Base-by-base conservation (phyloP, 1,284 basidiomycete genomes). In the Melampsora abietis-canadensis region DNA sequence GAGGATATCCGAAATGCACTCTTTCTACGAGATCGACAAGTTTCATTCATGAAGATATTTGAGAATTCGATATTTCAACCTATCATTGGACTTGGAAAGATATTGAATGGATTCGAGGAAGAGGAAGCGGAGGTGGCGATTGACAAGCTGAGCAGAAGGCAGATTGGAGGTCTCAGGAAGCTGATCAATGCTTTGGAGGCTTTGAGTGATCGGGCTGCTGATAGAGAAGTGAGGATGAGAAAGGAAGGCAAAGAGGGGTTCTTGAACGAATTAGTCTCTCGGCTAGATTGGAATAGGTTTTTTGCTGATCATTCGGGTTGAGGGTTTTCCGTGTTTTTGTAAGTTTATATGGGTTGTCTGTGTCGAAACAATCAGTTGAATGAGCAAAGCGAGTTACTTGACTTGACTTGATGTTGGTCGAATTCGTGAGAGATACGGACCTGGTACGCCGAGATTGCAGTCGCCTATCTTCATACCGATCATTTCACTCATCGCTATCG, bases 271-370 rank as follows among this genome's bases (percentile, higher is more conserved):
- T 27, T 72, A 3, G 48, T 72, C n/a, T 10, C 40, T 21, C 60
- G 68, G 17, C 24, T 72, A n/a, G 68, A 72, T 57, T 72, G 47
- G n/a, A 72, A 72, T 48, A 31, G 59, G 4, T 72, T 64, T 48
- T 72, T 54, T 48, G 60, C 51, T 47, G 48, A 67, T 30, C 27
- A 46, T 21, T 65, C 40, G 15, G 40, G 10, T 44, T 44, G 14
- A 44, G 40, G 14, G 10, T 44, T 14, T 15, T 44, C 3, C 3
- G 40, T 44, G 14, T 44, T 15, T 44, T 44, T 44, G 40, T 44
- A 44, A 44, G 40, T 14, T 44, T 44, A 12, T 12, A 14, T 44
- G 10, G 10, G 40, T 12, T 44, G 6, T 44, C 12, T 15, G 40
- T 4, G 40, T 44, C 1, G 40, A 10, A 44, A 15, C 10, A 12